phyloP scores from a whole-genome alignment of 2,329 filamentous ascomycete species.

The Diaporthe ampelina region DNA sequence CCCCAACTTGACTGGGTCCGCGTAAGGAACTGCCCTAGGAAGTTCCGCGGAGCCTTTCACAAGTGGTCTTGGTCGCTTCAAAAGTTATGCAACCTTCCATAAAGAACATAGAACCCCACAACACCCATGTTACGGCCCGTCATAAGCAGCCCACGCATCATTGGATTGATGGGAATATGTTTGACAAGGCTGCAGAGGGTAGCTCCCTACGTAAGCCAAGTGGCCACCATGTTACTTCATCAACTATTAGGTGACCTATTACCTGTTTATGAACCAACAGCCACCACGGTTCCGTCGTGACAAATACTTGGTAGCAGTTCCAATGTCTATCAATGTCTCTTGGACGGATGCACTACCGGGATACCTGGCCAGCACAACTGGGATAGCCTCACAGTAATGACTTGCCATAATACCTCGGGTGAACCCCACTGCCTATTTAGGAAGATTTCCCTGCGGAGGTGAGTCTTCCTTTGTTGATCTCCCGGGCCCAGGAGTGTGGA shows the following conservation, averaged over 20 bases:
- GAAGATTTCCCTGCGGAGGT: background rate
- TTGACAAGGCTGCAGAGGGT: background rate
- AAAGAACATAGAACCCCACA: background rate
- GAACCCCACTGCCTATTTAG: background rate
- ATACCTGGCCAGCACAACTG: background rate
- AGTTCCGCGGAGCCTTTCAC: background rate
- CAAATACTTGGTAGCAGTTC: no score
- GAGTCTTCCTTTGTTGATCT: no score
- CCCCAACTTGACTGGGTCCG: background rate
- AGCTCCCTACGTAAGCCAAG: slow-evolving; percentile 1
- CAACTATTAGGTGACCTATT: no score
- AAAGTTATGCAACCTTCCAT: background rate
- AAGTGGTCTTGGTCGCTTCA: background rate
- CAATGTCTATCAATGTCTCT: background rate
- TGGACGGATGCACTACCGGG: background rate
- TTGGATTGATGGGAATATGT: background rate
- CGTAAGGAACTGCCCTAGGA: background rate
- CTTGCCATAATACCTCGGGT: background rate
- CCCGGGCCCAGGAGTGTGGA: background rate
- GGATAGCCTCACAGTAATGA: background rate
- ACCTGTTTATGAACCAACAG: background rate
- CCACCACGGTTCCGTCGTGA: background rate
- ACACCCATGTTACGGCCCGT: background rate
- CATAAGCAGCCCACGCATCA: background rate
- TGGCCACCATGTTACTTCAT: background rate